Evolutionary conservation across 306 rosid species (phyloP).

Genomic region (Senna tora): DNA sequence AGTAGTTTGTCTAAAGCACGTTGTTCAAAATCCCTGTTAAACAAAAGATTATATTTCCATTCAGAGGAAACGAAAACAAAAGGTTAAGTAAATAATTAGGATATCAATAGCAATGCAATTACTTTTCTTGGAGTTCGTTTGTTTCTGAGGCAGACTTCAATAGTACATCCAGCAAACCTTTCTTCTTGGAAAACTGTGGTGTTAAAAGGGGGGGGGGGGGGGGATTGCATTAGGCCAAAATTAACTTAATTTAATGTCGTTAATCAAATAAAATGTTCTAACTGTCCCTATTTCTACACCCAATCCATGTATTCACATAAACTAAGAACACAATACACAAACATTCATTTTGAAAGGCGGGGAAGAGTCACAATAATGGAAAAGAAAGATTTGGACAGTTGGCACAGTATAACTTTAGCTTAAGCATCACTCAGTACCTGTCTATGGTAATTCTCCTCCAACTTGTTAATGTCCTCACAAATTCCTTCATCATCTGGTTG

Average conservation of each 20-base stretch:
- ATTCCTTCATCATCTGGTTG: constrained; percentile 65
- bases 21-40: constrained; percentile 74
- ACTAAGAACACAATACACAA: constrained; percentile 23
- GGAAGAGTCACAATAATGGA: constrained; percentile 15
- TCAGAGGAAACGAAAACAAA: constrained; percentile 36
- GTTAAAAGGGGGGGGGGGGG: no score
- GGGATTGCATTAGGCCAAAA: constrained; percentile 28
- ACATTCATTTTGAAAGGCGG: constrained; percentile 6
- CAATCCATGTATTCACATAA: constrained; percentile 10
- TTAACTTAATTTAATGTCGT: constrained; percentile 21
- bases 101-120: constrained; percentile 42
- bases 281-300: not conserved
- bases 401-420: constrained; percentile 20
- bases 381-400: constrained; percentile 24
- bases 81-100: constrained; percentile 39
- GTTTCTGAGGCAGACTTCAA: constrained; percentile 56
- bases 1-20: constrained; percentile 74
- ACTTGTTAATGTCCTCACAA: constrained; percentile 57
- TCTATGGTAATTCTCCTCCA: constrained; percentile 64
- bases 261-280: constrained; percentile 4
- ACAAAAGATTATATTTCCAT: constrained; percentile 27
- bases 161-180: constrained; percentile 58
- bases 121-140: constrained; percentile 73
- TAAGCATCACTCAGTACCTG: constrained; percentile 57
- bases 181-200: constrained; percentile 59